These are phyloP conservation scores for Houttuynia cordata DNA, from an alignment of 164 flowering plant species.

Conservation along the genomic window DNA sequence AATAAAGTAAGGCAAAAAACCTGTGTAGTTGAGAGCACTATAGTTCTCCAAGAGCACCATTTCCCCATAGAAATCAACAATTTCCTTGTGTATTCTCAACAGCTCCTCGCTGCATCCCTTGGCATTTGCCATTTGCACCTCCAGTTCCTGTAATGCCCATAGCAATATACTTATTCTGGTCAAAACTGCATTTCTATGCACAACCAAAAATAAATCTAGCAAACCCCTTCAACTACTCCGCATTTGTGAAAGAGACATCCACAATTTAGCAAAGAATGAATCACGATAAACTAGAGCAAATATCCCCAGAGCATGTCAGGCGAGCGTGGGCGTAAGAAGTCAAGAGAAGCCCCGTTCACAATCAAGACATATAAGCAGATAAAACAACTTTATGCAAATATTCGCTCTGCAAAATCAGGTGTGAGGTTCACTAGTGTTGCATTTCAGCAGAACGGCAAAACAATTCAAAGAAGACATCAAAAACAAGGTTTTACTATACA, in stretches of 20 bases:
- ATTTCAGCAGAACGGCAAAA: too few relatives aligned
- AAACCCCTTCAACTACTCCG: not conserved
- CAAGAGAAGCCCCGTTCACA: too few relatives aligned
- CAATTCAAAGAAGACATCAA: too few relatives aligned
- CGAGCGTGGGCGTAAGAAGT: too few relatives aligned
- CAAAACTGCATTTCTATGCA: not conserved
- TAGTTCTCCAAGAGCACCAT: constrained; percentile 93
- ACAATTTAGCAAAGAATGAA: too few relatives aligned
- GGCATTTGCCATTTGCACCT: constrained; percentile 57
- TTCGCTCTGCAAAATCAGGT: too few relatives aligned
- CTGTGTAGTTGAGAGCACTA: constrained; percentile 91
- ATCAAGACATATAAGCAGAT: too few relatives aligned
- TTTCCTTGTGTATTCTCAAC: constrained; percentile 39
- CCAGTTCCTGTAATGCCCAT: constrained; percentile 40
- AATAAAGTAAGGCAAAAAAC: constrained; percentile 15
- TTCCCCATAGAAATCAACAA: constrained; percentile 90
- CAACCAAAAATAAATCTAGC: not conserved
- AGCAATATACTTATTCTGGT: not conserved
- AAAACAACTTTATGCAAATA: too few relatives aligned
- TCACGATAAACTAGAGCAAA: too few relatives aligned
- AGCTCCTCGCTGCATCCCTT: constrained; percentile 41
- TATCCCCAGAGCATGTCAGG: too few relatives aligned
- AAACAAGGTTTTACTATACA: too few relatives aligned
- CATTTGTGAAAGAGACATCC: not conserved
- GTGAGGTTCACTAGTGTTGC: too few relatives aligned